phyloP scores from a whole-genome alignment of 306 rosid species.

The Pyrus bretschneideri region DNA sequence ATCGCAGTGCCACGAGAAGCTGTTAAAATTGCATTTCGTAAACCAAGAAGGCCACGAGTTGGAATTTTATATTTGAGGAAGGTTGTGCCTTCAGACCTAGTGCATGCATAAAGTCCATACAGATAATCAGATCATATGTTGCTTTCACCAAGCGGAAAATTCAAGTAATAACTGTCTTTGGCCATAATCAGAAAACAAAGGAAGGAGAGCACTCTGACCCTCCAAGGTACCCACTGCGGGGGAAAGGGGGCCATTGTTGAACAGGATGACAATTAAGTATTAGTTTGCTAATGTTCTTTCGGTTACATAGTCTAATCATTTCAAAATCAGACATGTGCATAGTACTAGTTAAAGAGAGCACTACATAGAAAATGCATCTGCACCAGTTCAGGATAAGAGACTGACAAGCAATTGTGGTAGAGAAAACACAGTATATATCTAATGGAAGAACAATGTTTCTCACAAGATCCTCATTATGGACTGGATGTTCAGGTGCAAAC shows the following conservation, averaged over 20 bases:
- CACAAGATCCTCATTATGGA: too few species aligned
- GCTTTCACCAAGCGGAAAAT: not conserved
- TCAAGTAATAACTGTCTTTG: not conserved
- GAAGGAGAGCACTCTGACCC: not conserved
- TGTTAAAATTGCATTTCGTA: conserved; percentile 92
- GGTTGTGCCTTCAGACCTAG: conserved; percentile 82
- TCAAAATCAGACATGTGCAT: not conserved
- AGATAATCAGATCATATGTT: conserved; percentile 15
- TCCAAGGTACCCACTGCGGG: not conserved
- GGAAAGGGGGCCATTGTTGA: not conserved
- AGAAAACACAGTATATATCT: not conserved
- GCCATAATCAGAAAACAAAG: not conserved
- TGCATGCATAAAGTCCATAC: conserved; percentile 15
- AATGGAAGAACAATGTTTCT: not conserved
- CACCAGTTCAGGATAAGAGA: not conserved
- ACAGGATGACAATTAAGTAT: not conserved
- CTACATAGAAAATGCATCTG: not conserved
- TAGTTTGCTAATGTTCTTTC: too few species aligned
- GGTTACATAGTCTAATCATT: too few species aligned
- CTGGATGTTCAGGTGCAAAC: too few species aligned
- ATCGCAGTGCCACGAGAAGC: conserved; percentile 97
- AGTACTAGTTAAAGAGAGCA: not conserved
- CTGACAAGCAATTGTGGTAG: not conserved
- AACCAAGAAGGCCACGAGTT: conserved; percentile 94
- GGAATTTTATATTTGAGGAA: conserved; percentile 89